phyloP scores from a whole-genome alignment of 129 eudicot species.

The Saposhnikovia divaricata region DNA sequence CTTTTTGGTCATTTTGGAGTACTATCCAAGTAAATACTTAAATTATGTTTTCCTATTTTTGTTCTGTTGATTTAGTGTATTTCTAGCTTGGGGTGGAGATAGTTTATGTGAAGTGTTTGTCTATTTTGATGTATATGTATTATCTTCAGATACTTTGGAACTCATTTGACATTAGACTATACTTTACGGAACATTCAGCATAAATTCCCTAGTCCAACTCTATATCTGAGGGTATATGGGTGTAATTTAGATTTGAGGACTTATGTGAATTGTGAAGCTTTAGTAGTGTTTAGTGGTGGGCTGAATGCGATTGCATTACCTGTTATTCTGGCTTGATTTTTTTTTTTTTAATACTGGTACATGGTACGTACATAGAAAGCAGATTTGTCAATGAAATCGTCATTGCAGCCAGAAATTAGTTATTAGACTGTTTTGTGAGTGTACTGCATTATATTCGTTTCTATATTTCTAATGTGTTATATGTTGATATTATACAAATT shows the following conservation, averaged over 20 bases:
- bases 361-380: neutral
- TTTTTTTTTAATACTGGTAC: neutral
- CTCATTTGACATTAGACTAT: neutral
- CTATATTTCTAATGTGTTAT: neutral
- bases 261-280: neutral
- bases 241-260: neutral
- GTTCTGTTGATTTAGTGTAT: neutral
- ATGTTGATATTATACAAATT: neutral
- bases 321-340: neutral
- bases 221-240: neutral
- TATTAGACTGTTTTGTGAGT: neutral
- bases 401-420: neutral
- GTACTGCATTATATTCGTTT: neutral
- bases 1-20: slow-evolving; percentile 7
- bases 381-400: neutral
- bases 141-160: neutral
- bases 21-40: neutral
- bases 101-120: neutral
- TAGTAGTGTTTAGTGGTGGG: neutral
- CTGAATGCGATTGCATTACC: neutral
- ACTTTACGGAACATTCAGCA: neutral
- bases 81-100: neutral
- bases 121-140: neutral
- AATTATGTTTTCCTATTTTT: neutral
- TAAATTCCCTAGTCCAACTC: neutral